Conservation (phyloP, 768 basidiomycete genomes). For the Pleurotus eryngii region DNA sequence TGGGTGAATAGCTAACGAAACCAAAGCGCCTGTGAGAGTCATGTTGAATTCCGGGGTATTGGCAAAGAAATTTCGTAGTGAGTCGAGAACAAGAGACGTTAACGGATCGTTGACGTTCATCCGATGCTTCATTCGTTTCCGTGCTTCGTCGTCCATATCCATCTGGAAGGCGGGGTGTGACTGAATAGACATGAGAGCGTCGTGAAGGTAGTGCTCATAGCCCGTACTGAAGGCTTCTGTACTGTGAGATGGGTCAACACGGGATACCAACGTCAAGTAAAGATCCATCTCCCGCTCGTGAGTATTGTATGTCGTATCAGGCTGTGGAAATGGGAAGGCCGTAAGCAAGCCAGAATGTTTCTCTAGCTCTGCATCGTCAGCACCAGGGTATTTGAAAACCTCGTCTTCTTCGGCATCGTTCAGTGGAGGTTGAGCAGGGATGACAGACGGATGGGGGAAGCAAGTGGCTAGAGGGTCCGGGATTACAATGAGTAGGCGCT, state of each 20-base stretch:
- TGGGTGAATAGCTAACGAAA: constrained; percentile 81
- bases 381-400: constrained; percentile 39
- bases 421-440: constrained; percentile 4
- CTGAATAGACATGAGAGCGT: constrained; percentile 69
- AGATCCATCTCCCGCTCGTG: constrained; percentile 83
- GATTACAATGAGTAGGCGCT: constrained; percentile 68
- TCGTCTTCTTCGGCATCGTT: constrained; percentile 54
- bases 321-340: constrained; percentile 44
- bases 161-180: constrained; percentile 56
- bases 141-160: constrained; percentile 37
- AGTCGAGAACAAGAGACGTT: constrained; percentile 65
- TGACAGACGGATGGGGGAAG: constrained; percentile 55
- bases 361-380: constrained; percentile 13
- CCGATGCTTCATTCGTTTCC: constrained; percentile 61
- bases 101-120: constrained; percentile 78
- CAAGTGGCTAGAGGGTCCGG: constrained; percentile 71
- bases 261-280: constrained; percentile 75
- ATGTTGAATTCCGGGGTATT: constrained; percentile 88
- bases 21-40: constrained; percentile 78
- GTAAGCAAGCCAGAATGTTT: constrained; percentile 7
- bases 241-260: constrained; percentile 66
- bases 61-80: constrained; percentile 74
- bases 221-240: constrained; percentile 79
- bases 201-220: constrained; percentile 79
- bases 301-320: constrained; percentile 72